Conservation (phyloP, 148 eudicot species). For the Vaccinium myrtillus region DNA sequence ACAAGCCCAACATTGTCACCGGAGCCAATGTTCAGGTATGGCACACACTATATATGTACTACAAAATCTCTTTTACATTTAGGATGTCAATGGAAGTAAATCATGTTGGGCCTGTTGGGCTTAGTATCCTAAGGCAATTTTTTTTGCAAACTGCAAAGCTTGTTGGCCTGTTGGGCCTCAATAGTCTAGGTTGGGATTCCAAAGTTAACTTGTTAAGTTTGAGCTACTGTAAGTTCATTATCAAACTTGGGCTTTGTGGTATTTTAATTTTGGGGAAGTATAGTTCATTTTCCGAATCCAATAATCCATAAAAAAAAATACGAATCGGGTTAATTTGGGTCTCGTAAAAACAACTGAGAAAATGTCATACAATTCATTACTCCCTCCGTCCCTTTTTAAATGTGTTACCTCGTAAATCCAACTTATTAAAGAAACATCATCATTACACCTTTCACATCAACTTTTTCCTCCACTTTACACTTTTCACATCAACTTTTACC, state of each 20-base stretch:
- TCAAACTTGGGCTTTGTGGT: neutral
- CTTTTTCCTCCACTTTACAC: no score
- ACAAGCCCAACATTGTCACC: constrained; percentile 37
- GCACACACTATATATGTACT: neutral
- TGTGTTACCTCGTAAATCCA: no score
- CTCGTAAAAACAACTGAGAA: neutral
- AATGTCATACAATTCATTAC: neutral
- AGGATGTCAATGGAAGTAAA: neutral
- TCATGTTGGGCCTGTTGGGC: neutral
- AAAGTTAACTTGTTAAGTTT: neutral
- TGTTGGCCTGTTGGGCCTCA: neutral
- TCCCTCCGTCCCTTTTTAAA: no score
- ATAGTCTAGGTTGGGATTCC: neutral
- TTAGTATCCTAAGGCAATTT: neutral
- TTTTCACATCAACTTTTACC: no score
- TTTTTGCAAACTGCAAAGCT: neutral
- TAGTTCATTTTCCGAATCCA: neutral
- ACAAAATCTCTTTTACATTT: neutral
- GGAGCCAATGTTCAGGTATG: constrained; percentile 32
- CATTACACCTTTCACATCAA: no score
- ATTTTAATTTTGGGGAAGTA: neutral
- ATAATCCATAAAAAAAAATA: neutral
- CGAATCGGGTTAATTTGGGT: neutral
- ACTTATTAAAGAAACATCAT: no score
- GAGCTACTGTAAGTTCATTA: neutral